Conservation (phyloP, 345 rosid species). For the Chamaenerion angustifolium region DNA sequence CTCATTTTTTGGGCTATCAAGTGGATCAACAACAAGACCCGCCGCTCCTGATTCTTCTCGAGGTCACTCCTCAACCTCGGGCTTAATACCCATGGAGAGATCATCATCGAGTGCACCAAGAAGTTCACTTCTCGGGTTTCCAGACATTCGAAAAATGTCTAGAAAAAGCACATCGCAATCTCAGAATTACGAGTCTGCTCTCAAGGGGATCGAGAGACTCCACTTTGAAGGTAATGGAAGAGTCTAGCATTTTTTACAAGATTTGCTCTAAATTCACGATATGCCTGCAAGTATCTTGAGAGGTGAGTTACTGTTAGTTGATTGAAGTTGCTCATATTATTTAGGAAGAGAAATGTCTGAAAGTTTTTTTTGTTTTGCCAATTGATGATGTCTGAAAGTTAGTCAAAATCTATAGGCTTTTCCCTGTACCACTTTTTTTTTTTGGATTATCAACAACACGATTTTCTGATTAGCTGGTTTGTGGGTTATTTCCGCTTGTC, state of each 20-base stretch:
- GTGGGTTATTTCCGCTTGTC: no score
- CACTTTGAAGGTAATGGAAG: conserved; percentile 6
- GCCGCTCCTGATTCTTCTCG: conserved; percentile 49
- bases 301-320: no score
- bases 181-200: conserved; percentile 3
- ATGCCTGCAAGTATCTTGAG: no score
- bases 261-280: no score
- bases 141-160: conserved; percentile 23
- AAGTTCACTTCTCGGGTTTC: conserved; percentile 36
- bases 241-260: not conserved
- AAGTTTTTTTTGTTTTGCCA: no score
- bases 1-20: conserved; percentile 41
- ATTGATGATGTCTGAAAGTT: no score
- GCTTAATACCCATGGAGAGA: conserved; percentile 43
- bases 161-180: not conserved
- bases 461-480: no score
- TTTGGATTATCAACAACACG: no score
- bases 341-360: no score
- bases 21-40: conserved; percentile 48
- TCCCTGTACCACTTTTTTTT: no score
- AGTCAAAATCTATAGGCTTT: no score
- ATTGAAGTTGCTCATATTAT: no score
- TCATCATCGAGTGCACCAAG: conserved; percentile 31
- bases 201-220: conserved; percentile 5
- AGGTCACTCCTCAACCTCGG: conserved; percentile 40